A percentile compares a stretch with the other conserved stretches of the same genome.
phyloP scores from a whole-genome alignment of 768 basidiomycete species.

The Collybia sordida region DNA sequence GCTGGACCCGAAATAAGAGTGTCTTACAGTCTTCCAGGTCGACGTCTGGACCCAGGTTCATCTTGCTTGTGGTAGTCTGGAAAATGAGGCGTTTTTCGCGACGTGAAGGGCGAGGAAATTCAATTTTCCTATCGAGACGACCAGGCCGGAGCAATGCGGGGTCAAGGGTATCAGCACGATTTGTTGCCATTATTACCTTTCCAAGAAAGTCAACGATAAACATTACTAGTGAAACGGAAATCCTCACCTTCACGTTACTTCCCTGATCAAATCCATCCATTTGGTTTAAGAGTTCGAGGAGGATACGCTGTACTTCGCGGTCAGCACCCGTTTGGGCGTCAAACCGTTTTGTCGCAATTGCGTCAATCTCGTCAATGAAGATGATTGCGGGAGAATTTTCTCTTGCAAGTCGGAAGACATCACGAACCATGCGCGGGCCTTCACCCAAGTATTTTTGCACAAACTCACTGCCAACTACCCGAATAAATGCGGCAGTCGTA shows the following conservation, averaged over 20 bases:
- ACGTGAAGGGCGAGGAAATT: conserved; percentile 93
- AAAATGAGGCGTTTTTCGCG: conserved; percentile 96
- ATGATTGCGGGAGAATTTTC: conserved; percentile 98
- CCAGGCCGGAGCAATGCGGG: conserved; percentile 97
- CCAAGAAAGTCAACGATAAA: conserved; percentile 2
- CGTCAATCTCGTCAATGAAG: conserved; percentile 99
- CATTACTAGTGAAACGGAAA: not conserved
- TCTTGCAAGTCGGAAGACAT: conserved; percentile 95
- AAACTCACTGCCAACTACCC: conserved; percentile 97
- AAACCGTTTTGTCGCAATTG: conserved; percentile 99
- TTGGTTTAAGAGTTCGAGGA: conserved; percentile 95
- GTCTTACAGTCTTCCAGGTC: conserved; percentile 95
- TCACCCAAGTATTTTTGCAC: conserved; percentile 99
- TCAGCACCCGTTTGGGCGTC: conserved; percentile 99
- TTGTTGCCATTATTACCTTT: conserved; percentile 99
- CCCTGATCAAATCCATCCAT: conserved; percentile 99
- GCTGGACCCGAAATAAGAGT: not conserved
- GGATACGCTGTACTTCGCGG: conserved; percentile 96
- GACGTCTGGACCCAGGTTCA: conserved; percentile 97
- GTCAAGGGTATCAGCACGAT: conserved; percentile 96
- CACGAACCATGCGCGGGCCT: conserved; percentile 99
- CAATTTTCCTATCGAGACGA: conserved; percentile 97
- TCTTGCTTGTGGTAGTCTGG: conserved; percentile 95
- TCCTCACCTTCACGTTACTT: conserved; percentile 90
- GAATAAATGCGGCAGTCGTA: conserved; percentile 96